Evolutionary conservation across 257 asterid genomes (phyloP).

Genomic region (Cynanchum wilfordii): DNA sequence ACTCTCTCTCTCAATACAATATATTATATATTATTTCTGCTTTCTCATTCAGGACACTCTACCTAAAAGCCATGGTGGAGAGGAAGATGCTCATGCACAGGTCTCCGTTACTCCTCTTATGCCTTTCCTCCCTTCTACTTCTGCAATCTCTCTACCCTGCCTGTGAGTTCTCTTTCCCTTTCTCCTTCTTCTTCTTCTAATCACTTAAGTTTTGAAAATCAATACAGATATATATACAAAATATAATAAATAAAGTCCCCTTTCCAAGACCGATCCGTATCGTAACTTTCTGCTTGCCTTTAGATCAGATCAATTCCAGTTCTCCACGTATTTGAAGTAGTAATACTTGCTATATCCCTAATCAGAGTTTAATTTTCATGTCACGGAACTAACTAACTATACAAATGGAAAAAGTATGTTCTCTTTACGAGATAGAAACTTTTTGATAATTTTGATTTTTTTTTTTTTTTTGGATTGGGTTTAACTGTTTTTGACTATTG

Average conservation of each 20-base stretch:
- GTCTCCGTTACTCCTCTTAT: not conserved
- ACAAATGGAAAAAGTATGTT: not conserved
- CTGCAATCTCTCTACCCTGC: conserved; percentile 16
- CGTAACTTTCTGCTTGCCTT: not conserved
- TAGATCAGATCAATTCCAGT: too few species aligned
- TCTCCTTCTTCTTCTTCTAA: not conserved
- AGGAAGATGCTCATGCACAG: not conserved
- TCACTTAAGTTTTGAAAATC: not conserved
- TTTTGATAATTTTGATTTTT: not conserved
- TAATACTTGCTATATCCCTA: too few species aligned
- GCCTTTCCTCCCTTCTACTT: conserved; percentile 7
- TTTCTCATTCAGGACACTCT: not conserved
- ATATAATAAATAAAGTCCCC: not conserved
- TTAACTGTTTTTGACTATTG: conserved; percentile 2
- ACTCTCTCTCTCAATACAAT: not conserved
- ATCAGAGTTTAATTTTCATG: too few species aligned
- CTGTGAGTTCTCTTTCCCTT: conserved; percentile 13
- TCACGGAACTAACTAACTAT: too few species aligned
- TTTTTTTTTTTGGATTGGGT: too few species aligned
- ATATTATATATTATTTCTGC: not conserved
- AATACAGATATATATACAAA: too few species aligned
- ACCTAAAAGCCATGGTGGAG: not conserved
- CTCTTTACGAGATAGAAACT: not conserved
- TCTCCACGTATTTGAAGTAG: too few species aligned
- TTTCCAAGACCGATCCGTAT: not conserved